Base-by-base conservation (phyloP, 2,329 filamentous ascomycete species). In the Colletotrichum sublineola region DNA sequence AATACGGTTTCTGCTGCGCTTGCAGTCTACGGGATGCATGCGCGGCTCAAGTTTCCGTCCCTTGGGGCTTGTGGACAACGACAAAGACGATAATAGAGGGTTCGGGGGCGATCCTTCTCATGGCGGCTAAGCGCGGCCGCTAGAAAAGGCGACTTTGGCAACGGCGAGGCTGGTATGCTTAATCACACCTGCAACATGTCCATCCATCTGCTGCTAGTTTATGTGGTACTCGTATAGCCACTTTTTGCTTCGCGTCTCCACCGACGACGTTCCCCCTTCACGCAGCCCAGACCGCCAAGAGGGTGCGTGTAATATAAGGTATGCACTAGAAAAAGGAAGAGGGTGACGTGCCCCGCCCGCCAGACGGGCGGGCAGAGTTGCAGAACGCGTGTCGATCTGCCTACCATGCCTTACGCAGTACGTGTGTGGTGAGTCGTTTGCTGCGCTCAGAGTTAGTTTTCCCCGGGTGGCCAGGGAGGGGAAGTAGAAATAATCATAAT, bases 311-410 rank as follows among this genome's bases (percentile, higher is more conserved):
- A n/a, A 46, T n/a, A 29, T 9, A 29, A 58, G 36, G 55, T 18
- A 18, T 29, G 11, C 20, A 24, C 6, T 14, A 14, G 6, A 24
- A 24, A 12, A 24, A 4, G 20, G 33, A 57, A 11, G 33, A n/a
- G 33, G 53, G n/a, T 7, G 33, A 24, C 33, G 20, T 24, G 53
- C 33, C 53, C 29, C 29, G 14, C 52, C 36, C 20, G 12, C 20
- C 9, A 57, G n/a, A 56, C 36, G 31, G 18, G 7, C 31, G 14
- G 20, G 61, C 20, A 40, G 61, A 42, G 61, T 63, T 42, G 61
- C 5, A 63, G 46, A 40, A 31, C 4, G 46, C 4, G 40, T n/a
- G n/a, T 9, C 14, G 36, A 42, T 63, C 33, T 18, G 33, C 42
- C 42, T 8, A 44, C 15, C 44, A n/a, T 18, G 44, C n/a, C 18